Conservation (phyloP, 352 stramenopile species). For the Globisporangium alternatum region DNA sequence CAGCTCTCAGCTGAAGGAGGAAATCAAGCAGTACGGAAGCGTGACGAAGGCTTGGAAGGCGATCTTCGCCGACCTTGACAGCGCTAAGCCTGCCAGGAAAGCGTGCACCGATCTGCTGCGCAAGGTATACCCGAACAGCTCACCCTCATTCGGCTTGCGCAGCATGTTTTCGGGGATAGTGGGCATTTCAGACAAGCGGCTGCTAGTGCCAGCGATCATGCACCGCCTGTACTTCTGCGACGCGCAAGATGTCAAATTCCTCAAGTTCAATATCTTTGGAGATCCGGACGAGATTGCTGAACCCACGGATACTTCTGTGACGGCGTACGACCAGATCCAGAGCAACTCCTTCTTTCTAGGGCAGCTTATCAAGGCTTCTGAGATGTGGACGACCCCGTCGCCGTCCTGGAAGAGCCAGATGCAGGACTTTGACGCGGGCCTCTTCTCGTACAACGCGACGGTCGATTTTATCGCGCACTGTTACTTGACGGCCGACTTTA, state of each 20-base stretch:
- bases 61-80: constrained; percentile 13
- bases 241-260: constrained; percentile 3
- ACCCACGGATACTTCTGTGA: not conserved
- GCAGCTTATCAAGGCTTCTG: constrained; percentile 25
- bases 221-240: constrained; percentile 8
- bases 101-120: constrained; percentile 9
- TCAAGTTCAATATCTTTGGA: not conserved
- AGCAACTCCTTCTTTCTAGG: constrained; percentile 18
- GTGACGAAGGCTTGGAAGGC: not conserved
- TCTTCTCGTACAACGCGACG: constrained; percentile 15
- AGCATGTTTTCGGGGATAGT: not conserved
- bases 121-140: not conserved
- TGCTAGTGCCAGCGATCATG: constrained; percentile 12
- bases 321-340: constrained; percentile 14
- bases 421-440: not conserved
- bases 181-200: not conserved
- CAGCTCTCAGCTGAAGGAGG: constrained; percentile 9
- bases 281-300: not conserved
- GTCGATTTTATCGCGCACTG: constrained; percentile 16
- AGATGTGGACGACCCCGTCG: constrained; percentile 25
- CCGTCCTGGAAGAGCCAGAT: constrained; percentile 21
- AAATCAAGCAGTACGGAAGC: constrained; percentile 6
- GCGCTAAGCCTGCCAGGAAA: not conserved
- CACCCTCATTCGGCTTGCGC: not conserved
- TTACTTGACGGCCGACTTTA: constrained; percentile 14